Evolutionary conservation across 345 rosid species (phyloP), one percentile per base, ranked within the genome.

Genomic region (Eucalyptus coolabah): DNA sequence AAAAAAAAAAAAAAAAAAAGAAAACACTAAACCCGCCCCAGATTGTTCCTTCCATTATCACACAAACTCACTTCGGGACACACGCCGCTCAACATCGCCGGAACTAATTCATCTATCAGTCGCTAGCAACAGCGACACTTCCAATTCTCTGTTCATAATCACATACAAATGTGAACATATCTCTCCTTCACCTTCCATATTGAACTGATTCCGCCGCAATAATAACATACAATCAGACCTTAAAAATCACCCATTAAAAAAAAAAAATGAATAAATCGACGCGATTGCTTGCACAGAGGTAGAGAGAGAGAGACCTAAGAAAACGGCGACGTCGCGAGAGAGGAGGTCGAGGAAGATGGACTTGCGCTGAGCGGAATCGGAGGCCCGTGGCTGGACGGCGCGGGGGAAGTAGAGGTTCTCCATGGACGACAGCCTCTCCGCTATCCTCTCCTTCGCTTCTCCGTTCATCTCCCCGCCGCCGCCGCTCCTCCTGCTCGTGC

Each of bases 361-460:
- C 91, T 97, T 94, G 89, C 99, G 99, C 86, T 92, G 94, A 86
- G 96, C 93, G 86, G 98, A 94, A 63, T 93, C 91, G 83, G 91
- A 19, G 87, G 97, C 89, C 42, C 92, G 82, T 17, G 95, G 89
- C 53, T 94, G 96, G 45, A 94, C 91, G 54, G 97, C 96, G 90
- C 97, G 97, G 37, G 99, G 99, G 91, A 95, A 98, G 92, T 98
- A 98, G 88, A 98, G 99, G 60, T 92, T 89, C 5, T 98, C 97
- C 49, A 95, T 86, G 37, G 91, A 91, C 12, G 99, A 98, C 5
- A 97, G 94, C 93, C 99, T 95, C 93, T 92, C 90, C 9, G 96
- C 86, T 11, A 98, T 97, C 89, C 88, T 94, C 88, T 95, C 97
- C 88, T 89, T 95, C 87, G 95, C 95, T 86, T 92, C 94, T 87